Evolutionary conservation across 2,329 filamentous ascomycete genomes (phyloP), one percentile per base, ranked within the genome.

Genomic region (Botryotinia globosa): DNA sequence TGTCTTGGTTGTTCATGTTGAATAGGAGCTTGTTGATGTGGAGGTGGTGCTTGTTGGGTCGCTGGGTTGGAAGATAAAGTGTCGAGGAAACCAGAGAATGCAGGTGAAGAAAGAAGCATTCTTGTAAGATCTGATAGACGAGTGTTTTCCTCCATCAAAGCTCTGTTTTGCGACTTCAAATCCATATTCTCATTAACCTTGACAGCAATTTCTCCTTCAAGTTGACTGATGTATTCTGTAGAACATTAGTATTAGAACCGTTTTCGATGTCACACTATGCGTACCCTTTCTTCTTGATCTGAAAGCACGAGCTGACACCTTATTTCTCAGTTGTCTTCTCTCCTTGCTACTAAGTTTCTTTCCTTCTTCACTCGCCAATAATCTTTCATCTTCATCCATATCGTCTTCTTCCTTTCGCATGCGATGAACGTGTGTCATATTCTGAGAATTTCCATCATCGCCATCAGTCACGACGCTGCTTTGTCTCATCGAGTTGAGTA

Each of bases 261-360:
- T 56, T 42, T 18, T 25, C 12, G 61, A 22, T 18, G 18, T 66
- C 34, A 42, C 37, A 32, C 64, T 29, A 2, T 76, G 80, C 87
- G 86, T 90, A 98, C 95, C 95, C 87, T 99, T 99, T 87, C 96
- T 92, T 79, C 96, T 88, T n/a, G 94, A 98, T 72, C 96, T 92
- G 90, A 99, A 99, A 69, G 95, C 95, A 77, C 96, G 93, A 75
- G 96, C 96, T 59, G 96, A 99, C 7, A 99, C 96, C 85, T 99
- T 99, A 88, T 99, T 99, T 76, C 96, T 90, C n/a, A 99, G 88
- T 83, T 98, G 96, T 77, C 96, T 91, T 74, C 96, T 91, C 84
- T 98, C 94, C 85, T 98, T 98, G 86, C 94, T 97, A 83, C 91
- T 96, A n/a, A 99, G 88, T 86, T 98, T 98, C 90, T 99, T 99